Evolutionary conservation across 176 grass and related monocot species (phyloP).

Genomic region (Poa pratensis): DNA sequence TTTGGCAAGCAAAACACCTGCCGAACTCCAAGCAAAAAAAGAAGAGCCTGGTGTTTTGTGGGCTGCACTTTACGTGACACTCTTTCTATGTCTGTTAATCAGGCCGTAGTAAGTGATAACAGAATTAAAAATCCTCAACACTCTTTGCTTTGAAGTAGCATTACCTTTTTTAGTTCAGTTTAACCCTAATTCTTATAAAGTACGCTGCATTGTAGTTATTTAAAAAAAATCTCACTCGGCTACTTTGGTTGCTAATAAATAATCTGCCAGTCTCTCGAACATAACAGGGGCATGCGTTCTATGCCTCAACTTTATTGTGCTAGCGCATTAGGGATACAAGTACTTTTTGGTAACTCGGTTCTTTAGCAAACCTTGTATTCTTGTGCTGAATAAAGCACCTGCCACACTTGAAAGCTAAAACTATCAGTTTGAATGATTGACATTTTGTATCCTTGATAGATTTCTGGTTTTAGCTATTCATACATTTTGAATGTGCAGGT

Average conservation of each 20-base stretch:
- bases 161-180: too few relatives aligned
- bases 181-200: too few relatives aligned
- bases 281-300: not conserved
- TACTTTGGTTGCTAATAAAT: constrained; percentile 2
- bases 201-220: too few relatives aligned
- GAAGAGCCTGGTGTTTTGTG: too few relatives aligned
- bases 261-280: not conserved
- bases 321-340: not conserved
- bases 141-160: too few relatives aligned
- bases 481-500: constrained; percentile 45
- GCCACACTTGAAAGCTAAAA: not conserved
- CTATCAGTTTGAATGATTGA: not conserved
- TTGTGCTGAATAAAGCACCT: not conserved
- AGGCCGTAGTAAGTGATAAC: too few relatives aligned
- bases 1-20: too few relatives aligned
- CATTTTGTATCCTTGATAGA: not conserved
- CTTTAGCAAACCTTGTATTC: not conserved
- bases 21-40: too few relatives aligned
- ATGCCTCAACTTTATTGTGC: not conserved
- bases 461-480: constrained; percentile 23
- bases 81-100: too few relatives aligned
- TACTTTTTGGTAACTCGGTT: not conserved
- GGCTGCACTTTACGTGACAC: too few relatives aligned
- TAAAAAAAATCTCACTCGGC: too few relatives aligned
- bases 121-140: too few relatives aligned